Conservation (phyloP, 805 yeast genomes). For the Saturnispora halmiae region DNA sequence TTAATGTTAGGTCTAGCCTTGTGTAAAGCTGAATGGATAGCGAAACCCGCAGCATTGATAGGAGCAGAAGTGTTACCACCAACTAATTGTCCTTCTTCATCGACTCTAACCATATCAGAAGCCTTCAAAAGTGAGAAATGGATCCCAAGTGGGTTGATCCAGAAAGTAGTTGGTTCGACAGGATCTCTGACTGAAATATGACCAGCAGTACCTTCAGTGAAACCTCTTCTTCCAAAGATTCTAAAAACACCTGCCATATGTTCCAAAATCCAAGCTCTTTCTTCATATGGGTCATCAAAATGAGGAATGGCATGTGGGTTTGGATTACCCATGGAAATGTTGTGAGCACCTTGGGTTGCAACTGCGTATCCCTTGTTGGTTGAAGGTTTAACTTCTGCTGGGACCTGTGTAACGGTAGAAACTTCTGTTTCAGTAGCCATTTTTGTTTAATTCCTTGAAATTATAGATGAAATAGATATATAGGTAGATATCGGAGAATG, state of each 20-base stretch:
- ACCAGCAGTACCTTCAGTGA: slow-evolving; percentile 72
- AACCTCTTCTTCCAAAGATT: slow-evolving; percentile 71
- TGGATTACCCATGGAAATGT: slow-evolving; percentile 45
- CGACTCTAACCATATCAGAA: slow-evolving; percentile 54
- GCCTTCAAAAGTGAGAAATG: slow-evolving; percentile 59
- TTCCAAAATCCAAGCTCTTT: slow-evolving; percentile 49
- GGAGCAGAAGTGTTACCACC: slow-evolving; percentile 41
- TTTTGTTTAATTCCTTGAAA: no score
- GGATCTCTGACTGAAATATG: slow-evolving; percentile 85
- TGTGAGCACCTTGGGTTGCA: slow-evolving; percentile 46
- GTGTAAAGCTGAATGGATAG: slow-evolving; percentile 60
- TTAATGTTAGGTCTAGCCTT: slow-evolving; percentile 59
- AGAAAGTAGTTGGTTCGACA: slow-evolving; percentile 65
- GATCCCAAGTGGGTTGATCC: slow-evolving; percentile 84
- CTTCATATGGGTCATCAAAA: slow-evolving; percentile 39
- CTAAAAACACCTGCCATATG: slow-evolving; percentile 86
- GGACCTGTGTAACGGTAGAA: slow-evolving; percentile 13
- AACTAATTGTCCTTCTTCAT: slow-evolving; percentile 52
- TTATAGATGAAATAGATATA: no score
- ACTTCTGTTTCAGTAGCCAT: slow-evolving; percentile 6
- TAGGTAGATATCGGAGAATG: no score
- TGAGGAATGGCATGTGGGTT: slow-evolving; percentile 45
- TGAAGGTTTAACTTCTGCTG: slow-evolving; percentile 22
- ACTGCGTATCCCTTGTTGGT: slow-evolving; percentile 36
- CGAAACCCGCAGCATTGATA: slow-evolving; percentile 62